Evolutionary conservation across 768 basidiomycete genomes (phyloP), one percentile per base, ranked within the genome.

Genomic region (Pulveroboletus sp.): DNA sequence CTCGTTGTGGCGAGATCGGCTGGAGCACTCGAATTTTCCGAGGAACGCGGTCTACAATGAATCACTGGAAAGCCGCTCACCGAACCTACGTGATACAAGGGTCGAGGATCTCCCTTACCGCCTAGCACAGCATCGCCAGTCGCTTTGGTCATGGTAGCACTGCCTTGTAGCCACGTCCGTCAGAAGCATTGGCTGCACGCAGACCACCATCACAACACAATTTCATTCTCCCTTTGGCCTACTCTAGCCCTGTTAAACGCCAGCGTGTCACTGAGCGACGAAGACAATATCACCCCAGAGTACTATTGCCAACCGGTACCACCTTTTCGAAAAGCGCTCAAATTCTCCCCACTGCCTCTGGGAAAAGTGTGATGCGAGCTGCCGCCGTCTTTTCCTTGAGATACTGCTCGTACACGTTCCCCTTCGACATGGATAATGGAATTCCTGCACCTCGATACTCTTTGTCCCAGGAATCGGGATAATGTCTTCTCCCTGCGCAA

Each of bases 371-470:
- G 6, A 78, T 48, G 7, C 60, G 52, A 2, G 62, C 57, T 3
- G 74, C 71, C 0, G 44, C 69, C 18, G 75, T 24, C 42, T 80
- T 80, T 52, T 80, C 78, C 18, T 73, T 59, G 7, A 80, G 67
- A 40, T 73, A 71, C 74, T 73, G 45, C 6, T 36, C 43, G 33
- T 28, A 5, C 5, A 5, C 6, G 30, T 41, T 41, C 1, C 10
- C 21, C 24, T n/a, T n/a, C 2, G 11, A 27, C 18, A 36, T 18
- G 1, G 8, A n/a, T 5, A 21, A 10, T 8, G 11, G 3, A 18
- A 36, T 8, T 17, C 6, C 6, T 12, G 0, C 27, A 67, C 62
- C 64, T 63, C 66, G 54, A 74, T 50, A 32, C 65, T 63, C 33
- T 58, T 70, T 1, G 65, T 74, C 15, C 74, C 75, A 2, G 70